Evolutionary conservation across 495 filamentous ascomycete species (phyloP).

Genomic region (Saxophila tyrrhenica): DNA sequence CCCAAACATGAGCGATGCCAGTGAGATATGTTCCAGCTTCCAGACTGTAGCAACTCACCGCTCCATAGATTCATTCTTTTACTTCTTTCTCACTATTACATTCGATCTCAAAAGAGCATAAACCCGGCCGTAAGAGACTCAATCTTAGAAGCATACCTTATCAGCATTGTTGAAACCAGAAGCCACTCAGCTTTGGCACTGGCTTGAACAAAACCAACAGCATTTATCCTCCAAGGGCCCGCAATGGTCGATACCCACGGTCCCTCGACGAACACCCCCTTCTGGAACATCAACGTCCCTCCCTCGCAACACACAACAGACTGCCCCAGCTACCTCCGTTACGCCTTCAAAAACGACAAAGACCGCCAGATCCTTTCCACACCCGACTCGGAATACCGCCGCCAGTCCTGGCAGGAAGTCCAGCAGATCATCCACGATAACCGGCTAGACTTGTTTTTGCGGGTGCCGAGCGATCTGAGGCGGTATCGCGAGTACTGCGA

Average conservation of each 20-base stretch:
- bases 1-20: too few species aligned
- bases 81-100: too few species aligned
- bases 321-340: constrained; percentile 59
- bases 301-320: constrained; percentile 64
- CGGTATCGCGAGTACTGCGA: constrained; percentile 74
- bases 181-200: too few species aligned
- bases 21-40: too few species aligned
- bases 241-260: too few species aligned
- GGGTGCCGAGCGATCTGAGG: constrained; percentile 70
- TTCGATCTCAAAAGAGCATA: too few species aligned
- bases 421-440: constrained; percentile 52
- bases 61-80: neutral
- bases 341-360: constrained; percentile 40
- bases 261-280: too few species aligned
- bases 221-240: too few species aligned
- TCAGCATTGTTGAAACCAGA: too few species aligned
- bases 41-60: neutral
- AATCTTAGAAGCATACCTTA: too few species aligned
- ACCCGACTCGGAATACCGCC: constrained; percentile 47
- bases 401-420: constrained; percentile 52
- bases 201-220: too few species aligned
- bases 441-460: constrained; percentile 62
- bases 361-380: constrained; percentile 53
- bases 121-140: too few species aligned
- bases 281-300: neutral